Base-by-base conservation (phyloP, 2,329 filamentous ascomycete species). In the Fusarium lateritium region DNA sequence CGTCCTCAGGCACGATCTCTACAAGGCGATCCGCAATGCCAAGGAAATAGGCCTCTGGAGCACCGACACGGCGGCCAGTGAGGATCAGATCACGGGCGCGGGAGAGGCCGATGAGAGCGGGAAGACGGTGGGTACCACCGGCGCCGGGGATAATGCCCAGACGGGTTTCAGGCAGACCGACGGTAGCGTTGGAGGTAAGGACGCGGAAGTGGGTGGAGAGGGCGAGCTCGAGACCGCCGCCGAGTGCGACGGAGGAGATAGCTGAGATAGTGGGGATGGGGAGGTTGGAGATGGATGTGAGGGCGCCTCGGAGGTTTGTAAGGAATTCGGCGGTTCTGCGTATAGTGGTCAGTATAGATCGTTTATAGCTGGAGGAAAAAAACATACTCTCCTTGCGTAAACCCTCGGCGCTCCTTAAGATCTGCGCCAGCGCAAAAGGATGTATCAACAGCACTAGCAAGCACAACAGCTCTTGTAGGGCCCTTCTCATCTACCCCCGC, bases 371-470 rank as follows among this genome's bases (percentile, higher is more conserved):
- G 6, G 34, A 7, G 7, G 4, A 13, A 57, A 17, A 62, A 31
- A 57, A 80, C 88, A 65, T 79, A 97, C 94, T 98, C 92, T 73
- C 94, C 88, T 64, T 85, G 86, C 2, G 88, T 91, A 80, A 98
- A 96, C 6, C 85, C 88, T 61, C 87, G 86, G 28, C 95, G 85
- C 84, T 98, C 95, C 78, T 98, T 98, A 75, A 99, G 81, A 77
- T 99, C 96, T 6, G 96, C 96, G 38, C 96, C 96, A 0, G 96
- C 94, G 80, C 96, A 99, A 79, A 99, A 99, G 74, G 90, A 92
- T 24, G 88, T 85, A 73, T 98, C 93, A n/a, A 93, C 87, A 40
- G 93, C 93, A 76, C 93, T 97, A 13, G 93, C 92, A 17, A 99
- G 74, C 40, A 99, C 88, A 71, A 99, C 79, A 3, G 93, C 95